Evolutionary conservation across 345 rosid species (phyloP), one percentile per base, ranked within the genome.

Genomic region (Turnera subulata): DNA sequence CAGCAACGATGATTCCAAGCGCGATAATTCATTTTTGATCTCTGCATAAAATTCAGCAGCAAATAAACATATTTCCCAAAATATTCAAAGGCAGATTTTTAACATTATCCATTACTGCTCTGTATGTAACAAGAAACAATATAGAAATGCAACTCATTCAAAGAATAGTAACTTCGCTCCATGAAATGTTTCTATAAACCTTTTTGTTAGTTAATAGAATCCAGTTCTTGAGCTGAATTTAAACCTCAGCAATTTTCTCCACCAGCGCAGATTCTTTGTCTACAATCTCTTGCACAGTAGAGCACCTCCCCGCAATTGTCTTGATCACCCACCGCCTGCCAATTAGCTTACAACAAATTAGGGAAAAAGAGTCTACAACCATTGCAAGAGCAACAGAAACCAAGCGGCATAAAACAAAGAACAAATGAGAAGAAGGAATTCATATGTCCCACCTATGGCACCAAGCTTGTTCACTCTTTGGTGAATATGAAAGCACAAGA

Each of bases 1-100:
- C 99, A 93, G 82, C 92, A 81, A n/a, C 97, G 89, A 63, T 93
- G 99, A 77, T 87, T 87, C 97, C 99, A 93, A 51, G 97, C 99
- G 51, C 95, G 90, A 26, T 87, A 93, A 56, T 93, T 93, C 99
- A 93, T 89, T 74, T 93, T 89, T 69, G 85, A 89, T 70, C 84
- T 82, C 99, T 93, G 85, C 63, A 73, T 68, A 54, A 51, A 65
- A 16, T 39, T 17, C 33, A 15, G 17, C 55, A 50, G 1, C 20
- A 58, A 57, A 35, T 46, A 56, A 43, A 29, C 32, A 21, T 5
- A 53, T 7, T 67, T 26, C 15, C 45, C 11, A 12, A 18, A 29
- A 29, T 29, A n/a, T 8, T 29, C 35, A 29, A 29, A 29, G 35
- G 5, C 8, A 8, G 5, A 29, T 29, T 29, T 8, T 29, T 8